Evolutionary conservation across 2,329 filamentous ascomycete species (phyloP), one percentile per base, ranked within the genome.

Genomic region (Exophiala xenobiotica): DNA sequence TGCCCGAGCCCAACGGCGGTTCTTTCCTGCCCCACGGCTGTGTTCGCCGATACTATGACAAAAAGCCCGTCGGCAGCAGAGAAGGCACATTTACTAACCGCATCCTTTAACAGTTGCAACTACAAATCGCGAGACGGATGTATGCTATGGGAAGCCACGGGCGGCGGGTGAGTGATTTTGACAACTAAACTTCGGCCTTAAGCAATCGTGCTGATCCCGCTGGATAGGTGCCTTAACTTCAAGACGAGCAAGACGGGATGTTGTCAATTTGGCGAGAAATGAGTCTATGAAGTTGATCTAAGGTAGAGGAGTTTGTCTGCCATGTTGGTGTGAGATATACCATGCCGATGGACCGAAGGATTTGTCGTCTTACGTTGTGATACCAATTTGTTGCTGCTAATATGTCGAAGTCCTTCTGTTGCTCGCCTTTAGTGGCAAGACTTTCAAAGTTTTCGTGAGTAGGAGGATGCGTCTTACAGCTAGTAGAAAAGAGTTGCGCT

Each of bases 121-220:
- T 58, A 58, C 46, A 52, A 58, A 22, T 58, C 55, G 2, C 44
- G 49, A 26, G 49, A 58, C 11, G 55, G 55, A 24, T 58, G 55
- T 20, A 20, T 50, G 19, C 49, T 58, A 6, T 55, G 37, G 18
- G 29, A 52, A n/a, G 51, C 55, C 9, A 58, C 55, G 27, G 26
- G 6, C n/a, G 55, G 55, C 27, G 55, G 55, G 51, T 58, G 42
- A 45, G 53, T 38, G 2, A 7, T 12, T 27, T n/a, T n/a, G n/a
- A n/a, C 26, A 27, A 12, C 26, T 7, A 6, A 27, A 12, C 26
- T 27, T 27, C 26, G 26, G 24, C 24, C 24, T 27, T 12, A 31
- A 31, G 8, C 11, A 35, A 12, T 35, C n/a, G 18, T 16, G n/a
- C 6, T 3, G n/a, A 4, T 35, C 11, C 9, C 31, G 4, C 11